Percentiles rank a stretch among this genome's conserved stretches.
phyloP scores from a whole-genome alignment of 805 yeast genomes.

The Diddensiella caesifluorescens region DNA sequence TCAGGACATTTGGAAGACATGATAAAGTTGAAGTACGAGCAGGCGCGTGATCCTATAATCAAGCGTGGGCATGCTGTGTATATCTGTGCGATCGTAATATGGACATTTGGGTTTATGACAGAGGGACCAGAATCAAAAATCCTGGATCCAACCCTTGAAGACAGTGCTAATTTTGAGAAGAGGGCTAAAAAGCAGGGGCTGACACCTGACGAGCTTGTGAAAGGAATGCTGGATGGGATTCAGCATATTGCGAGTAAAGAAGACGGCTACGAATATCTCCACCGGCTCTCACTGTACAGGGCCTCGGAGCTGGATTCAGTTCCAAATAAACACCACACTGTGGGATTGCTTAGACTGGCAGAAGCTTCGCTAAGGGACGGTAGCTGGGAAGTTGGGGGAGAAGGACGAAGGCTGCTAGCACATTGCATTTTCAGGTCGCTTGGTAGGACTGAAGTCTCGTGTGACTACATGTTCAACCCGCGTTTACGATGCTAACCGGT shows the following conservation, averaged over 20 bases:
- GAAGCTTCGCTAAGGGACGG: conserved; percentile 18
- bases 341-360: conserved; percentile 45
- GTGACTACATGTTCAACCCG: conserved; percentile 23
- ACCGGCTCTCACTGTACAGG: conserved; percentile 36
- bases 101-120: conserved; percentile 30
- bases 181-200: conserved; percentile 6
- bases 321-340: conserved; percentile 43
- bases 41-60: conserved; percentile 25
- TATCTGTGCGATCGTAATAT: conserved; percentile 28
- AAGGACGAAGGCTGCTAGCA: conserved; percentile 21
- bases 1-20: conserved; percentile 13
- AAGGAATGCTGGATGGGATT: conserved; percentile 3
- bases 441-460: conserved; percentile 17
- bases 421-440: conserved; percentile 23
- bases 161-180: conserved; percentile 2
- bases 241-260: conserved; percentile 31
- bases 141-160: conserved; percentile 10
- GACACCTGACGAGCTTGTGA: conserved; percentile 13
- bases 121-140: conserved; percentile 30
- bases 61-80: conserved; percentile 29
- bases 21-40: conserved; percentile 18
- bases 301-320: conserved; percentile 34
- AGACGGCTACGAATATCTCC: conserved; percentile 46
- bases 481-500: conserved; percentile 4
- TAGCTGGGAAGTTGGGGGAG: conserved; percentile 28